These are phyloP conservation scores for Suhomyces sp. DNA, from an alignment of 805 yeast species.

Conservation along the genomic window DNA sequence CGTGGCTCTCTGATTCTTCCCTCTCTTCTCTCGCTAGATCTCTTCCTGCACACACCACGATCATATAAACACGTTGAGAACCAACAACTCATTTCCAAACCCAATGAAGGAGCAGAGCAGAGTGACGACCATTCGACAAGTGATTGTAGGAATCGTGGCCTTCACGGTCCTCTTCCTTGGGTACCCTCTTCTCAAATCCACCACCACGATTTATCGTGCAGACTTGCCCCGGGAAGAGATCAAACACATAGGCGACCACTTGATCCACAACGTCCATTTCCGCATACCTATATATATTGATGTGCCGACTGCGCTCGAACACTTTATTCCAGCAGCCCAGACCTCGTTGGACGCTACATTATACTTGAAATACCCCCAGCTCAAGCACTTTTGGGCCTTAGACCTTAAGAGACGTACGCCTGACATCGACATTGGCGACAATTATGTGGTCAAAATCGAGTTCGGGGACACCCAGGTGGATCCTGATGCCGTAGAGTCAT, in stretches of 20 bases:
- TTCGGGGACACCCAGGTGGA: slow-evolving; percentile 18
- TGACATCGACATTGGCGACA: slow-evolving; percentile 16
- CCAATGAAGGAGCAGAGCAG: slow-evolving; percentile 1
- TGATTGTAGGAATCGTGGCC: slow-evolving; percentile 11
- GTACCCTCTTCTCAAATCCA: slow-evolving; percentile 24
- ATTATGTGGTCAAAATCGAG: slow-evolving; percentile 39
- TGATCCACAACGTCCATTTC: slow-evolving; percentile 24
- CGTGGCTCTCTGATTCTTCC: not conserved
- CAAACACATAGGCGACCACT: slow-evolving; percentile 22
- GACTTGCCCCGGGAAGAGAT: slow-evolving; percentile 51
- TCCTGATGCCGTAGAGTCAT: slow-evolving; percentile 6
- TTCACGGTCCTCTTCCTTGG: slow-evolving; percentile 19
- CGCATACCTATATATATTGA: slow-evolving; percentile 46
- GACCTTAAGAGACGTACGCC: slow-evolving; percentile 15
- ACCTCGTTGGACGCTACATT: slow-evolving; percentile 29
- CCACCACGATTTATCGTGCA: slow-evolving; percentile 65
- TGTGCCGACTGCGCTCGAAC: slow-evolving; percentile 26
- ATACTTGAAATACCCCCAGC: slow-evolving; percentile 16
- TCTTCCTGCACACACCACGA: not conserved
- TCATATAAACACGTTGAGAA: not conserved
- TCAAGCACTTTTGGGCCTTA: slow-evolving; percentile 30
- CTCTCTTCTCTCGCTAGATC: not conserved
- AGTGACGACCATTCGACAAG: slow-evolving; percentile 10
- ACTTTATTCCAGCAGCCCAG: slow-evolving; percentile 36
- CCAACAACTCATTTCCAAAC: not conserved